These are phyloP conservation scores for Pogostemon cablin DNA, from an alignment of 257 asterid genomes.

Conservation along the genomic window DNA sequence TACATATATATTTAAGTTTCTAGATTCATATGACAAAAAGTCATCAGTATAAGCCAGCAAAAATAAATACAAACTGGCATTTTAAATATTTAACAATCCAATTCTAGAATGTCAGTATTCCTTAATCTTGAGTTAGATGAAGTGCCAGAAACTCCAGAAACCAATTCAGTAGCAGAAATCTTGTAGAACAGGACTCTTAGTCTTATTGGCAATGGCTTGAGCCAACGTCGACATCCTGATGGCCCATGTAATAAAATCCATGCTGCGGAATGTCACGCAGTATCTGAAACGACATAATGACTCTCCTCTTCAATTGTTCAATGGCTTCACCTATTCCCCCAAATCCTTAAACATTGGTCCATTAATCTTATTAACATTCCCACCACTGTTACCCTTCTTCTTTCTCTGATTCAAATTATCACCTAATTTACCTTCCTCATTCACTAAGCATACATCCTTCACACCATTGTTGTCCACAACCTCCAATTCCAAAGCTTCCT, in stretches of 20 bases:
- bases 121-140: neutral
- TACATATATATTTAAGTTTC: neutral
- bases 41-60: neutral
- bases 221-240: conserved; percentile 94
- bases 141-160: conserved; percentile 89
- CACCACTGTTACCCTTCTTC: conserved; percentile 17
- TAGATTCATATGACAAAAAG: neutral
- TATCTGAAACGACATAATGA: conserved; percentile 68
- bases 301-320: conserved; percentile 74
- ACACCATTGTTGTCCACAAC: conserved; percentile 43
- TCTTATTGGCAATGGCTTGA: conserved; percentile 93
- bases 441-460: conserved; percentile 47
- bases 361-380: conserved; percentile 2
- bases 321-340: conserved; percentile 76
- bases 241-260: conserved; percentile 92
- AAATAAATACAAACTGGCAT: neutral
- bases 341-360: conserved; percentile 80
- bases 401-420: conserved; percentile 20
- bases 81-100: neutral
- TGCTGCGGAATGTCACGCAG: conserved; percentile 53
- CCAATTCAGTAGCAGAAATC: conserved; percentile 89
- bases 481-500: conserved; percentile 44
- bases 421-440: conserved; percentile 33
- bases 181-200: conserved; percentile 76
- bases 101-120: neutral